Evolutionary conservation across 352 stramenopile genomes (phyloP), one percentile per base, ranked within the genome.

Genomic region (Phytophthora sansomeana): DNA sequence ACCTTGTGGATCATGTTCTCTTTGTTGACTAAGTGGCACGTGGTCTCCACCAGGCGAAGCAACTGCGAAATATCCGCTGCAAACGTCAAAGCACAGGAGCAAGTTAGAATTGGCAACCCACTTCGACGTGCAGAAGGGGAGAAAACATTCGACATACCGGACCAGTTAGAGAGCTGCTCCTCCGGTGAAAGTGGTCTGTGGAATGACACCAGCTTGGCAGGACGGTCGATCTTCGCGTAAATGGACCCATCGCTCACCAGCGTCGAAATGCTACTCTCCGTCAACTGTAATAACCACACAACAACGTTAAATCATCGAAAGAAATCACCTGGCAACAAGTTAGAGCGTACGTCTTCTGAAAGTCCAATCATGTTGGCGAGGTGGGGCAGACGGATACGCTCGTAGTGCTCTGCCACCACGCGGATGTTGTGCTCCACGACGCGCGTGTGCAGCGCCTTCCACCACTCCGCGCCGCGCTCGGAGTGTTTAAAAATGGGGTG

Each of bases 11-110:
- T 90, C 96, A 99, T 99, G 69, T 97, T 98, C 75, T 99, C 97
- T 87, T 99, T 99, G 81, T 99, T 97, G 81, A 99, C 98, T 63
- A 99, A 83, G 85, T 99, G 97, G 64, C 90, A 98, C 51, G 97
- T 99, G 26, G 93, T 98, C 78, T 99, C 97, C 33, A 99, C 95
- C 35, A 99, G 79, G 53, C 90, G 80, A 59, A 99, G 87, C 46
- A 99, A 75, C 72, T 98, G 89, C 21, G 94, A 97, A 65, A 99
- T 98, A 81, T 99, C 96, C 46, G 74, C 78, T 91, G 58, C 8
- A 51, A 42, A 59, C 30, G 19, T 51, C 53, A 47, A 69, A 9
- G 54, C 9, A 69, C 0, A 52, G 17, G 17, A 33, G 19, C 28
- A 46, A 26, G 39, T 70, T 50, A 75, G 17, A 19, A 47, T 28